Conservation (phyloP, 208 protist species). For the Leptomonas seymouri region DNA sequence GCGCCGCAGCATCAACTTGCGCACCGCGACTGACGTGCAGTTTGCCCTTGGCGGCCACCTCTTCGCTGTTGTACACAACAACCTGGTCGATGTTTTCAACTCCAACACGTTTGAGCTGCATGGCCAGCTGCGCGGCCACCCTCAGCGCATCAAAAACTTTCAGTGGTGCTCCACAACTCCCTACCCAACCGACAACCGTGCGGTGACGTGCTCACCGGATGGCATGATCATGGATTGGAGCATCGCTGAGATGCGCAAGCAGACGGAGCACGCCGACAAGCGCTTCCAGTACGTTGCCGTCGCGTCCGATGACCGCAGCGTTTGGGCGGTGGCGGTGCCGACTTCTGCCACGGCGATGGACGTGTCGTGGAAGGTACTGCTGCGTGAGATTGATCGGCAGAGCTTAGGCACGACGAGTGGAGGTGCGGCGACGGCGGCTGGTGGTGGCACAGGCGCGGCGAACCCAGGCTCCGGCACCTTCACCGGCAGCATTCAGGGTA, state of each 20-base stretch:
- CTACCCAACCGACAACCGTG: constrained; percentile 91
- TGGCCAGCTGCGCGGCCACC: constrained; percentile 94
- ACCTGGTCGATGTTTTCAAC: constrained; percentile 94
- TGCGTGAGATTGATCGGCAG: constrained; percentile 88
- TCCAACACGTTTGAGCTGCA: constrained; percentile 93
- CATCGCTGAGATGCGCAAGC: constrained; percentile 83
- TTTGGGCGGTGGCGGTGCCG: constrained; percentile 91
- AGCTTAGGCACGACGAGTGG: constrained; percentile 38
- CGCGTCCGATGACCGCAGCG: constrained; percentile 77
- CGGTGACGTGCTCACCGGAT: constrained; percentile 92
- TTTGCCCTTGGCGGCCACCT: constrained; percentile 95
- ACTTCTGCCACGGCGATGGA: constrained; percentile 68
- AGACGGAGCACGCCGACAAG: constrained; percentile 91
- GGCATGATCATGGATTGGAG: constrained; percentile 96
- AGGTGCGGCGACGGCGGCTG: background rate
- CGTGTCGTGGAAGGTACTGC: constrained; percentile 84
- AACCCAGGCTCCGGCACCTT: background rate
- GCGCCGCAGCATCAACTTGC: constrained; percentile 88
- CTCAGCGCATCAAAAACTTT: constrained; percentile 86
- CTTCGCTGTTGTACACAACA: constrained; percentile 94
- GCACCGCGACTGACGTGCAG: constrained; percentile 83
- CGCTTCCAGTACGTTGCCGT: constrained; percentile 90
- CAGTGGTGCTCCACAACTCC: constrained; percentile 83
- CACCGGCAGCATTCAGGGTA: constrained; percentile 15
- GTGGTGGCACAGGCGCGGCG: background rate